Percentiles rank a stretch among this genome's conserved stretches.
Conservation (phyloP, 2,329 filamentous ascomycete species). For the Claviceps purpurea region DNA sequence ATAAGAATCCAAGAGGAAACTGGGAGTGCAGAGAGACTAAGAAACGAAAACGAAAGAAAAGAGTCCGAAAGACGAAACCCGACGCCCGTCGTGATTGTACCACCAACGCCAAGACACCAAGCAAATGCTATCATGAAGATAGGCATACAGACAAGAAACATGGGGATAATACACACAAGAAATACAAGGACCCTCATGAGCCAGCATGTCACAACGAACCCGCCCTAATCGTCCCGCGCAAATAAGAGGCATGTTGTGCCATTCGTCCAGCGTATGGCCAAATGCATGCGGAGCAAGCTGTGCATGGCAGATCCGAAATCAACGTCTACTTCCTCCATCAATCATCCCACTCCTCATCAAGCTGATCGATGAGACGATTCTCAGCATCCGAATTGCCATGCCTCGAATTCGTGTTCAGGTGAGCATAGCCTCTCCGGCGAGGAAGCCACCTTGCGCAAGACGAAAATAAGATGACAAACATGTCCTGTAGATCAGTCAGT, state of each 20-base stretch:
- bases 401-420: slow-evolving; percentile 42
- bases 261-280: too few species aligned
- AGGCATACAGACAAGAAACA: background rate
- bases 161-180: background rate
- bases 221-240: too few species aligned
- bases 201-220: background rate
- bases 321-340: slow-evolving; percentile 14
- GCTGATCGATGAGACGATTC: slow-evolving; percentile 85
- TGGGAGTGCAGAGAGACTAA: background rate
- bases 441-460: slow-evolving; percentile 57
- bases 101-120: background rate
- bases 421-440: slow-evolving; percentile 51
- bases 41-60: background rate
- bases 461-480: slow-evolving; percentile 54
- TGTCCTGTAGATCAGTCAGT: slow-evolving; percentile 31
- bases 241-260: too few species aligned
- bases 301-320: background rate
- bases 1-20: too few species aligned
- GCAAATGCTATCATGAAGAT: background rate
- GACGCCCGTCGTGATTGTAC: background rate
- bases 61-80: background rate
- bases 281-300: too few species aligned
- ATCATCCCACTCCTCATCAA: slow-evolving; percentile 96
- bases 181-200: background rate
- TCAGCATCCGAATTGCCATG: slow-evolving; percentile 59